Evolutionary conservation across 2,329 filamentous ascomycete genomes (phyloP), one percentile per base, ranked within the genome.

Genomic region (Paramyrothecium sp.): DNA sequence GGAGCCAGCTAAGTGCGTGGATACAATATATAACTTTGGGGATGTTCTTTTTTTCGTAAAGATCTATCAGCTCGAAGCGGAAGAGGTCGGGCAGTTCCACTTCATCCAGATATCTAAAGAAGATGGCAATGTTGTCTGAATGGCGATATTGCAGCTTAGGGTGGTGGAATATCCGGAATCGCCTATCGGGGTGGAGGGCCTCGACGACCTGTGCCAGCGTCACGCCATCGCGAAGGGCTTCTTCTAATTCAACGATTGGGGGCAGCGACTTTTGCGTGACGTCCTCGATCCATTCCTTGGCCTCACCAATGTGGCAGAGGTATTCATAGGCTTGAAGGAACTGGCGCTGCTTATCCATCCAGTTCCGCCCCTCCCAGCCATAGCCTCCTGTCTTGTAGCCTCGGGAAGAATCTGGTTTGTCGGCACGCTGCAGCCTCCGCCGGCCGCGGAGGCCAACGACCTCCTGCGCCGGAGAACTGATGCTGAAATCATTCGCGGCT

Each of bases 11-110:
- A 19, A 99, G 80, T 0, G 95, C 95, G 68, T 99, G 95, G 54
- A 99, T 95, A 71, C 95, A 99, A 77, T 99, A 96, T 60, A 99
- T 99, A 70, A 98, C 96, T 73, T 98, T 99, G 3, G 95, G 95
- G 1, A 98, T 96, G 67, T 99, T 99, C 77, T 99, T 99, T 81
- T 98, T 99, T 75, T 99, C 96, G 78, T 99, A 99, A 13, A 99
- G 78, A 74, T 99, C 95, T 62, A 98, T 96, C 50, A 98, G 81
- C 72, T 99, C 95, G 72, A 99, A 99, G 57, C 94, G 88, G 73
- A 99, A 99, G 19, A 99, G 83, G 66, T 99, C 96, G 1, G 95
- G 95, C 3, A 99, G 79, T 67, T 97, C 90, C 10, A 97, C 87
- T 59, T 97, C 91, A 61, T 94, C 91, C 1, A 99, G 82, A 63